Evolutionary conservation across 306 rosid species (phyloP).

Genomic region (Cucurbita argyrosperma): DNA sequence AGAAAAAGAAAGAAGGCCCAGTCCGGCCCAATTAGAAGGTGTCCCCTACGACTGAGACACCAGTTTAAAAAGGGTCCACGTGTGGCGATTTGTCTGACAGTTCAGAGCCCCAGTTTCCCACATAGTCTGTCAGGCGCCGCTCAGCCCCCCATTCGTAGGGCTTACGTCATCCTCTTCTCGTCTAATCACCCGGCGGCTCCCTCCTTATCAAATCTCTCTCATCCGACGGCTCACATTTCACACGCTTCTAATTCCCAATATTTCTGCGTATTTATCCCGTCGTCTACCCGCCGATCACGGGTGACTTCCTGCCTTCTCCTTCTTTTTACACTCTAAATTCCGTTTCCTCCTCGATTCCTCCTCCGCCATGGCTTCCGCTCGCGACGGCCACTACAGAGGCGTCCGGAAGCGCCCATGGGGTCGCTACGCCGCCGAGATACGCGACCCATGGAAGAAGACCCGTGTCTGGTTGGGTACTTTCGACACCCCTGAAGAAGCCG

Average conservation of each 20-base stretch:
- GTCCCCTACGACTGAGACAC: slow-evolving; percentile 76
- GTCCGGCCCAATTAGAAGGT: slow-evolving; percentile 17
- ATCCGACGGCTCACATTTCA: not conserved
- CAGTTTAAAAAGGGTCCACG: slow-evolving; percentile 30
- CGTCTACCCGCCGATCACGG: slow-evolving; percentile 82
- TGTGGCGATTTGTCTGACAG: slow-evolving; percentile 18
- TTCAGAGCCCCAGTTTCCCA: not conserved
- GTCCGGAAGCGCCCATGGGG: slow-evolving; percentile 98
- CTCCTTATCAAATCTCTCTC: slow-evolving; percentile 7
- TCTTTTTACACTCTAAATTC: not conserved
- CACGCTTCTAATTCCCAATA: not conserved
- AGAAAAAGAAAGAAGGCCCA: not conserved
- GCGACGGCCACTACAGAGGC: slow-evolving; percentile 77
- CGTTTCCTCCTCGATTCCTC: not conserved
- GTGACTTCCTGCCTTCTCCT: slow-evolving; percentile 25
- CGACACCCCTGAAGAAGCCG: slow-evolving; percentile 93
- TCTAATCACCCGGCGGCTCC: slow-evolving; percentile 77
- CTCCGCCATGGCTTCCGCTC: slow-evolving; percentile 42
- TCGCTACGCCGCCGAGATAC: slow-evolving; percentile 90
- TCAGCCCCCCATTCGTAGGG: slow-evolving; percentile 17
- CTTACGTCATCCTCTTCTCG: slow-evolving; percentile 25
- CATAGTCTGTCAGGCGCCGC: slow-evolving; percentile 33
- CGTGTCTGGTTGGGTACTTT: slow-evolving; percentile 95
- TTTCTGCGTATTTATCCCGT: slow-evolving; percentile 22
- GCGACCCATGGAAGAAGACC: slow-evolving; percentile 95